Percentiles rank a stretch among this genome's conserved stretches.
Conservation (phyloP, 1,284 basidiomycete species). For the Irpex rosettiformis region DNA sequence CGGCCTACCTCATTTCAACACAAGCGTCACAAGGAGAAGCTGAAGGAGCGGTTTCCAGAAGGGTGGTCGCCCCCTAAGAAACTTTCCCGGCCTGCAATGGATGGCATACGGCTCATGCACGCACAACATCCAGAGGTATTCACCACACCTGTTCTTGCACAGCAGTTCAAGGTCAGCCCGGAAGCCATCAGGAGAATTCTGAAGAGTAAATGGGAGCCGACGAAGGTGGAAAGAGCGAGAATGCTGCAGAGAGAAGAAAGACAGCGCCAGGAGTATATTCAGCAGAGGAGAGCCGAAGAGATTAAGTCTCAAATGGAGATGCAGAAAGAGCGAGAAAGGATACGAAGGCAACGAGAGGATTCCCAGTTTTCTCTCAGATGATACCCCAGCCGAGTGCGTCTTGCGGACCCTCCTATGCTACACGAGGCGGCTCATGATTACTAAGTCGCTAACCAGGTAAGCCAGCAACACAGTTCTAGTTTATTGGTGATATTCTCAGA, state of each 20-base stretch:
- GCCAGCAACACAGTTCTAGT: neutral
- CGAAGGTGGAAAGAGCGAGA: constrained; percentile 50
- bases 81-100: constrained; percentile 90
- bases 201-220: constrained; percentile 76
- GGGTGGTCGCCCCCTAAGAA: constrained; percentile 88
- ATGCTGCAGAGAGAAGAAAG: constrained; percentile 58
- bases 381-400: too few relatives aligned
- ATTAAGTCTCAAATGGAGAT: constrained; percentile 29
- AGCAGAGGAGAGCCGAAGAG: constrained; percentile 41
- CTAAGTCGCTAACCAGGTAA: neutral
- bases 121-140: constrained; percentile 66
- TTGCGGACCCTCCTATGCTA: neutral
- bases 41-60: constrained; percentile 64
- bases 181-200: constrained; percentile 87
- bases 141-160: constrained; percentile 67
- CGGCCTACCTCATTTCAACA: constrained; percentile 35
- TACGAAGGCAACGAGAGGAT: constrained; percentile 13
- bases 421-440: neutral
- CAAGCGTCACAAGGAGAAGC: constrained; percentile 50
- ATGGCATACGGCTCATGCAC: constrained; percentile 75
- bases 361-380: constrained; percentile 16
- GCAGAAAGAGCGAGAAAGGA: constrained; percentile 6
- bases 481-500: neutral
- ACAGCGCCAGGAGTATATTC: constrained; percentile 40
- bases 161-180: constrained; percentile 79